These are phyloP conservation scores for Microstroma glucosiphilum DNA, from an alignment of 1,284 basidiomycete species.

Conservation along the genomic window DNA sequence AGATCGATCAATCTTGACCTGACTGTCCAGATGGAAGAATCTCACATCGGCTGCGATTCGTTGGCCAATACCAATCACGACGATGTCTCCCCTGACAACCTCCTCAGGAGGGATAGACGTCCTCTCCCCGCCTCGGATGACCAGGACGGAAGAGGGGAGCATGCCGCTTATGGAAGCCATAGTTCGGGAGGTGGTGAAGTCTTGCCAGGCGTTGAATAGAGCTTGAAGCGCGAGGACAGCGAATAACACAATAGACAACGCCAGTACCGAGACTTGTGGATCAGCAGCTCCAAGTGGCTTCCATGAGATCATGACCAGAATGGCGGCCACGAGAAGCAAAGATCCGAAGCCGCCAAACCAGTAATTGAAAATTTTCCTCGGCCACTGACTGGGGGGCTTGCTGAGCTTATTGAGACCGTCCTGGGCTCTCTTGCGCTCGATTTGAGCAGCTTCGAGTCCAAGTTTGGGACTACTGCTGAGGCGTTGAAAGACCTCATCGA, in stretches of 20 bases:
- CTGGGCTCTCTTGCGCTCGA: slow-evolving; percentile 54
- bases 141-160: slow-evolving; percentile 57
- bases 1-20: slow-evolving; percentile 61
- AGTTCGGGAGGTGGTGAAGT: slow-evolving; percentile 24
- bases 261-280: slow-evolving; percentile 57
- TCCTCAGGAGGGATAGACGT: slow-evolving; percentile 60
- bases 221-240: slow-evolving; percentile 54
- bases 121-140: slow-evolving; percentile 61
- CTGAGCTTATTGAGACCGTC: slow-evolving; percentile 57
- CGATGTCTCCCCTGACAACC: slow-evolving; percentile 65
- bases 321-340: slow-evolving; percentile 58
- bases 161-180: slow-evolving; percentile 57
- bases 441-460: slow-evolving; percentile 58
- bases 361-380: slow-evolving; percentile 57
- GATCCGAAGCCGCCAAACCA: slow-evolving; percentile 60
- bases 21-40: slow-evolving; percentile 52
- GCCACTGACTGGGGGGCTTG: slow-evolving; percentile 55
- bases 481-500: slow-evolving; percentile 56
- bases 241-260: slow-evolving; percentile 51
- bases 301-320: slow-evolving; percentile 58
- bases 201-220: slow-evolving; percentile 56
- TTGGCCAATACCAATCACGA: slow-evolving; percentile 54
- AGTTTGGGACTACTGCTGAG: slow-evolving; percentile 46
- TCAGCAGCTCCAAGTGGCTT: slow-evolving; percentile 56
- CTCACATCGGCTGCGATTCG: slow-evolving; percentile 56